A percentile compares a stretch with the other conserved stretches of the same genome.
Conservation (phyloP, 176 grass and related monocot species). For the Oryza meyeriana region DNA sequence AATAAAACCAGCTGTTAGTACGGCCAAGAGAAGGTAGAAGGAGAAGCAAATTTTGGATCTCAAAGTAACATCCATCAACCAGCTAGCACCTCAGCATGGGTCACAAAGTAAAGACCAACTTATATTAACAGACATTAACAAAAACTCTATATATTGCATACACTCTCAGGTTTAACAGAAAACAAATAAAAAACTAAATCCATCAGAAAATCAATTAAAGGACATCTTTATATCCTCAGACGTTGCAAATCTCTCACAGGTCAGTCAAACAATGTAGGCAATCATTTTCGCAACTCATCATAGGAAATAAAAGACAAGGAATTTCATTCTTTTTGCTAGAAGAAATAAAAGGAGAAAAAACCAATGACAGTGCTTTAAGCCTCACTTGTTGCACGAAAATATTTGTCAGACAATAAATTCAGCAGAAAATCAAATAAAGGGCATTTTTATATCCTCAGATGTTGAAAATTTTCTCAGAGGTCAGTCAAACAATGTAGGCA, state of each 20-base stretch:
- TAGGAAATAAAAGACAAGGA: not conserved
- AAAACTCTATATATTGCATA: not conserved
- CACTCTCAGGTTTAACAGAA: not conserved
- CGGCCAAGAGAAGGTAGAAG: not conserved
- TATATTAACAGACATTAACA: not conserved
- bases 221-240: not conserved
- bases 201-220: not conserved
- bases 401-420: too few relatives aligned
- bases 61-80: not conserved
- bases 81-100: not conserved
- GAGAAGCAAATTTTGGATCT: not conserved
- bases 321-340: not conserved
- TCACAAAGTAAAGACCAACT: not conserved
- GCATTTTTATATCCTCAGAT: conserved; percentile 5
- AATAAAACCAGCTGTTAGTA: conserved; percentile 7
- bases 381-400: not conserved
- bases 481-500: conserved; percentile 28
- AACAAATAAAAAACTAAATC: not conserved
- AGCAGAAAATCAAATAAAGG: not conserved
- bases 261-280: conserved; percentile 34
- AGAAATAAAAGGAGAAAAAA: not conserved
- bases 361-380: not conserved
- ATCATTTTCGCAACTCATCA: conserved; percentile 37
- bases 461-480: conserved; percentile 14
- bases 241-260: conserved; percentile 21